Evolutionary conservation across 164 flowering plant species (phyloP), one percentile per base, ranked within the genome.

Genomic region (Santalum album): DNA sequence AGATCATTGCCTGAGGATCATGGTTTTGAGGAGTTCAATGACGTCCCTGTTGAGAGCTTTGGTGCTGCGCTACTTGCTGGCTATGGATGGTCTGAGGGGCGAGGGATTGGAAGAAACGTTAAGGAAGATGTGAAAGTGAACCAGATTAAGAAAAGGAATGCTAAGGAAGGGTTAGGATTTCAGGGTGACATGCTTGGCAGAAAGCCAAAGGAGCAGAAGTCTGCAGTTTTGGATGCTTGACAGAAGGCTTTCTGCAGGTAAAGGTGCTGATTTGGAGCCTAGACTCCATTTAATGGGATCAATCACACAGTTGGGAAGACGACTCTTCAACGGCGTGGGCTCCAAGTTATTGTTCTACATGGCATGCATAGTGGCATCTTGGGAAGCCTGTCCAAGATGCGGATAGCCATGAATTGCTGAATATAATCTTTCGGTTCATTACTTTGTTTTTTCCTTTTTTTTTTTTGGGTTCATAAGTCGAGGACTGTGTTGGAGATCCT

Each of bases 251-350:
- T 17, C 15, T 3, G 46, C 20, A 3, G 60, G 56, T 0, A 57
- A 62, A 18, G 51, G n/a, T 23, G 76, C 61, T 14, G 70, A 72
- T 47, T 39, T 73, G 26, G 65, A 78, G 12, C 56, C 57, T 15
- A 82, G 82, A 1, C 76, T 79, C 50, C 44, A 65, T 2, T 36
- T 48, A 22, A 44, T 22, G 79, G 83, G 42, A 63, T 85, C 26
- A 84, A n/a, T n/a, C n/a, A n/a, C 78, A 0, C 80, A 78, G 45
- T 56, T 81, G 67, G 88, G 92, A 90, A 91, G 75, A 91, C 98
- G 17, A 90, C 80, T 1, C 63, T 91, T 44, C 98, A 95, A 1
- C 63, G 65, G 51, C 69, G 78, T 7, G 95, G 89, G 0, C 96
- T 92, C 4, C 75, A 71, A 0, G 88, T 88, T 55, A 69, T 86